phyloP scores from a whole-genome alignment of 148 eudicot species.

The Vaccinium vitisidaea region DNA sequence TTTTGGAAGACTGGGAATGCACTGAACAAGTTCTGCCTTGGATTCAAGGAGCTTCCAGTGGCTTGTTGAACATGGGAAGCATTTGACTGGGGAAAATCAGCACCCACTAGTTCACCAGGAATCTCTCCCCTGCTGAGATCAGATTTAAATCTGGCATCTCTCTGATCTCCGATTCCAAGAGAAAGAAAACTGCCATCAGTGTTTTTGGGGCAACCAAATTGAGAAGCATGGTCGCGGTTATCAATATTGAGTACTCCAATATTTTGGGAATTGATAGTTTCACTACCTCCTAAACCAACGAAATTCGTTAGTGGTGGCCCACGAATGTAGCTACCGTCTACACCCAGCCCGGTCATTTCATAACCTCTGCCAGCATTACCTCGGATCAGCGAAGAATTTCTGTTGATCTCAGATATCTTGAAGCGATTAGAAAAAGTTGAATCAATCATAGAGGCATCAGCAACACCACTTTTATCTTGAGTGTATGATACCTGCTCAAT shows the following conservation, averaged over 20 bases:
- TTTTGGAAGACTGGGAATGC: constrained; percentile 18
- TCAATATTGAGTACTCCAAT: neutral
- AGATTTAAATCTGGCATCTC: constrained; percentile 14
- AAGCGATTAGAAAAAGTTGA: constrained; percentile 13
- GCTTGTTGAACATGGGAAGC: constrained; percentile 19
- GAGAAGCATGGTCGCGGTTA: constrained; percentile 13
- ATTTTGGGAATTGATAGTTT: constrained; percentile 13
- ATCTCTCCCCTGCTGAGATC: constrained; percentile 18
- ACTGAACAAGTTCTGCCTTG: constrained; percentile 5
- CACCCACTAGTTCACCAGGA: constrained; percentile 17
- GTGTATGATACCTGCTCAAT: neutral
- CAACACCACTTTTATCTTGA: neutral
- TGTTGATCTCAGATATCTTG: constrained; percentile 13
- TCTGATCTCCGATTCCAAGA: constrained; percentile 33
- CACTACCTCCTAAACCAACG: constrained; percentile 17
- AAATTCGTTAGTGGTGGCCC: constrained; percentile 12
- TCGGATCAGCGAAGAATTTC: constrained; percentile 13
- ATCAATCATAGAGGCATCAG: constrained; percentile 14
- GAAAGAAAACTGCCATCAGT: constrained; percentile 36
- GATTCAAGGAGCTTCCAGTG: constrained; percentile 14
- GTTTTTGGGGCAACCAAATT: constrained; percentile 12
- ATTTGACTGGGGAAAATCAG: constrained; percentile 15
- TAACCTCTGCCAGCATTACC: constrained; percentile 15
- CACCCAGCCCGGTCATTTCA: constrained; percentile 14
- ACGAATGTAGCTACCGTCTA: constrained; percentile 9